Base-by-base conservation (phyloP, 108 stramenopile genomes). In the Cyclotella cryptica region DNA sequence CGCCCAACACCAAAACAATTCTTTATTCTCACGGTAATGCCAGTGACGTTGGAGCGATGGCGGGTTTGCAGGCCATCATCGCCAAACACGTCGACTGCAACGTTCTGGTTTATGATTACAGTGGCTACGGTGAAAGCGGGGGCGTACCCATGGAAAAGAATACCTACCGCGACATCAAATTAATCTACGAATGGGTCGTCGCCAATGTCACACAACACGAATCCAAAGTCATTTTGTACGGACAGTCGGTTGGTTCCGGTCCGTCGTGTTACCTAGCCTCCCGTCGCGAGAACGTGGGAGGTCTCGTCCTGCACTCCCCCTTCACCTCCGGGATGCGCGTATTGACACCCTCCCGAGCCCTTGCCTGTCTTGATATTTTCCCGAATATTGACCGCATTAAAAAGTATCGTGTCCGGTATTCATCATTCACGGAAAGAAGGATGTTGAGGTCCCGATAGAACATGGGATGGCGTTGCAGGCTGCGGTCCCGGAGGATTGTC, bases 21-120 rank as follows among this genome's bases (percentile, higher is more conserved):
- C 86, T 97, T 24, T 95, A 90, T 72, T 90, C 89, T 60, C 96
- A 97, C 72, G 96, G 96, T 12, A 97, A 97, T 87, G 96, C 96
- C 40, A 88, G 92, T 3, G 96, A 97, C 73, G 69, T 93, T 49
- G 96, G 96, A 17, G 93, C 93, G 46, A 95, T 95, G 92, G 85
- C 84, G 52, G 82, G 83, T 7, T 53, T 93, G 29, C 90, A 90
- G 67, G 65, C 78, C 13, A 71, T 93, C 41, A 67, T 95, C 19
- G 83, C 89, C 27, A 86, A 92, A 54, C 78, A 81, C 47, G 62
- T 90, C 30, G 85, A 84, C 11, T 85, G 87, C 80, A 91, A 93
- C 71, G 92, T 97, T 0, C 69, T 97, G 3, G 84, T 82, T 1
- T 97, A 97, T 81, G 96, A 97, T 71, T 97, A 97, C 65, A 83